A percentile compares a stretch with the other conserved stretches of the same genome.
Evolutionary conservation across 23 red algal species (phyloP).

Genomic region (Chondrus crispus): DNA sequence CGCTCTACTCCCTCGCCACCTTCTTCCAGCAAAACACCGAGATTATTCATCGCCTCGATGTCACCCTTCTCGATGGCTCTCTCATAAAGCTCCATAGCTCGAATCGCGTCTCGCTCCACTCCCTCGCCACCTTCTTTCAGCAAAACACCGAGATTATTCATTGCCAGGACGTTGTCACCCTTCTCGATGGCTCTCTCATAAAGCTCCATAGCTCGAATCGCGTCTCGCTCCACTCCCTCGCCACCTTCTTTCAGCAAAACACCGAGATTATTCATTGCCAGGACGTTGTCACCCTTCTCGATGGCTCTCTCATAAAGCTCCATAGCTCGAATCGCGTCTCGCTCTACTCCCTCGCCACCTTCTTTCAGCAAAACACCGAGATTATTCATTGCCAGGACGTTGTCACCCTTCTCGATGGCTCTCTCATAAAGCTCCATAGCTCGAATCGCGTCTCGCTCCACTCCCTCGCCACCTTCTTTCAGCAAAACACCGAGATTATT

Average conservation of each 20-base stretch:
- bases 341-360: background rate
- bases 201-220: background rate
- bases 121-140: constrained; percentile 19
- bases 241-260: constrained; percentile 21
- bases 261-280: constrained; percentile 32
- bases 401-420: constrained; percentile 33
- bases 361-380: background rate
- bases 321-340: background rate
- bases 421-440: constrained; percentile 22
- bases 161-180: background rate
- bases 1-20: background rate
- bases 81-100: constrained; percentile 23
- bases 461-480: constrained; percentile 13
- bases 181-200: background rate
- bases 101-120: background rate
- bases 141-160: constrained; percentile 14
- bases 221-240: background rate
- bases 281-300: constrained; percentile 27
- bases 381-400: constrained; percentile 10
- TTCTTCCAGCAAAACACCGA: constrained; percentile 26
- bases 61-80: background rate
- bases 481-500: background rate
- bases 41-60: constrained; percentile 13
- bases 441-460: constrained; percentile 16
- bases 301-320: constrained; percentile 33